A percentile compares a stretch with the other conserved stretches of the same genome.
Evolutionary conservation across 345 rosid species (phyloP).

Genomic region (Euphorbia lathyris): DNA sequence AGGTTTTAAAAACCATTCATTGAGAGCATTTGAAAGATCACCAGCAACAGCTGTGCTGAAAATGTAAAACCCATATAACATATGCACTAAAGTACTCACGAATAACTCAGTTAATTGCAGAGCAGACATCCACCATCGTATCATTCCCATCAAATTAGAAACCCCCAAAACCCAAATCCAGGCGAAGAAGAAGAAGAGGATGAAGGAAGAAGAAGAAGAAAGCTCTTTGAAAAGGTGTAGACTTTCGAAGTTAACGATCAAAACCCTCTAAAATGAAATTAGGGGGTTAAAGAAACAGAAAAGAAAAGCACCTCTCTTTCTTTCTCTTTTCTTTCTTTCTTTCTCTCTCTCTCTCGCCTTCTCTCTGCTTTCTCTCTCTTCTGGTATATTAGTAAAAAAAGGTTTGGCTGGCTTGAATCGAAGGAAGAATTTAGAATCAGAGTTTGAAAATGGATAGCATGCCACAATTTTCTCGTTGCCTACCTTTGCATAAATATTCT

Average conservation of each 20-base stretch:
- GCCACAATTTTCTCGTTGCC: conserved; percentile 43
- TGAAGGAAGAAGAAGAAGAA: conserved; percentile 10
- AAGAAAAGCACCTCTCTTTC: not conserved
- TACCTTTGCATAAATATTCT: not conserved
- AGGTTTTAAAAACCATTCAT: conserved; percentile 48
- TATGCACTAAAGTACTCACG: conserved; percentile 72
- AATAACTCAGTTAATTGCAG: conserved; percentile 76
- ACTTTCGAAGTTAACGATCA: not conserved
- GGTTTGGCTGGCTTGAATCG: conserved; percentile 1
- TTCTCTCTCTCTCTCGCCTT: not conserved
- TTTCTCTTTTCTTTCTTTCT: not conserved
- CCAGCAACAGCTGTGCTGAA: conserved; percentile 92
- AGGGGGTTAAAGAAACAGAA: not conserved
- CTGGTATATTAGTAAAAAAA: not conserved
- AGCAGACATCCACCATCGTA: conserved; percentile 52
- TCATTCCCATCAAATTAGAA: conserved; percentile 38
- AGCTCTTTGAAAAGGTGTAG: conserved; percentile 11
- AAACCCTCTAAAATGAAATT: conserved; percentile 7
- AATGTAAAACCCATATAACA: conserved; percentile 73
- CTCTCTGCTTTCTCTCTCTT: not conserved
- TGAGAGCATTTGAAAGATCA: conserved; percentile 60
- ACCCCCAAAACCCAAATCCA: conserved; percentile 6
- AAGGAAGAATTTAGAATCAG: conserved; percentile 27
- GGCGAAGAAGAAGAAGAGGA: not conserved
- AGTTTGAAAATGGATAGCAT: conserved; percentile 18